phyloP scores from a whole-genome alignment of 192 early-diverging fungal genomes.

The Dispira simplex region DNA sequence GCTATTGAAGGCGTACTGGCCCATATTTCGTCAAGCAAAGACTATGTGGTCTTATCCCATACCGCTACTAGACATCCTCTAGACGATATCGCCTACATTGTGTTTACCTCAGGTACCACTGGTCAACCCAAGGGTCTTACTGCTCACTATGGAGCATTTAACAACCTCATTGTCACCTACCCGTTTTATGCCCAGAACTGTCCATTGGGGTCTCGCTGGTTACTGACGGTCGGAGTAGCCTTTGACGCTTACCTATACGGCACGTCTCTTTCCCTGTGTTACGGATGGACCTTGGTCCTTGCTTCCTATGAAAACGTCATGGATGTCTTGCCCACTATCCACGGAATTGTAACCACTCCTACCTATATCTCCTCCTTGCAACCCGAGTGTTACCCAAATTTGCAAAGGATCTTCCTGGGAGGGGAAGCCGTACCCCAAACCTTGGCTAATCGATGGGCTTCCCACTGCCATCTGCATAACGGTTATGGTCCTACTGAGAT shows the following conservation, averaged over 20 bases:
- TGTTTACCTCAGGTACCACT: slow-evolving; percentile 22
- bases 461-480: not conserved
- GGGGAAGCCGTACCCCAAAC: not conserved
- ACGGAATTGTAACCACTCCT: not conserved
- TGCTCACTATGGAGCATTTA: not conserved
- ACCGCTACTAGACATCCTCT: not conserved
- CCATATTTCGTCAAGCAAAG: not conserved
- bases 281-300: not conserved
- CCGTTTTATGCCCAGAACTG: too few species aligned
- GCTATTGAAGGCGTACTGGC: too few species aligned
- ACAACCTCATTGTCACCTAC: not conserved
- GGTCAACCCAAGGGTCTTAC: slow-evolving; percentile 19
- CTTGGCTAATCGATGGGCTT: not conserved
- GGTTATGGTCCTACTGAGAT: slow-evolving; percentile 6
- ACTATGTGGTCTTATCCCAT: too few species aligned
- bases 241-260: not conserved
- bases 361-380: not conserved
- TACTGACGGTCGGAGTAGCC: not conserved
- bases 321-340: not conserved
- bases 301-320: too few species aligned
- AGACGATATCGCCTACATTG: not conserved
- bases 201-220: not conserved
- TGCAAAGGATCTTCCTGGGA: not conserved
- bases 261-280: not conserved
- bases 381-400: not conserved